Evolutionary conservation across 352 stramenopile species (phyloP).

Genomic region (Phytophthora cajani): DNA sequence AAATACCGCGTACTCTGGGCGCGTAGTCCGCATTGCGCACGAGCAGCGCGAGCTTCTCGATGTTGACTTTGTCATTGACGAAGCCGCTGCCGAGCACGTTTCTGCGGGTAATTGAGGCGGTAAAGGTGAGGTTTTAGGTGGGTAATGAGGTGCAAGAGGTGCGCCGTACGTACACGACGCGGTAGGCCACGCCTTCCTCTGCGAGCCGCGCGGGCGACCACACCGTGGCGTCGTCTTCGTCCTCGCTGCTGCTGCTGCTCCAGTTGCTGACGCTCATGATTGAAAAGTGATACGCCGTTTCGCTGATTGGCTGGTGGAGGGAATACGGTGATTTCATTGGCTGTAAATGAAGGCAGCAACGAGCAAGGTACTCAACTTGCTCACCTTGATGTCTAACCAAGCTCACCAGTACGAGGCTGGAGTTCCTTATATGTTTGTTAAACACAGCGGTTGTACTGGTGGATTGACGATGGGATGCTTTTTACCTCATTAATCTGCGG

Average conservation of each 20-base stretch:
- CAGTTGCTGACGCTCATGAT: constrained; percentile 35
- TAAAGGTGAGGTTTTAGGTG: constrained; percentile 4
- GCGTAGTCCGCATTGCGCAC: constrained; percentile 80
- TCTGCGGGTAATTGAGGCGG: constrained; percentile 22
- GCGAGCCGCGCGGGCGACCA: constrained; percentile 55
- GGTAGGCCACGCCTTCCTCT: constrained; percentile 61
- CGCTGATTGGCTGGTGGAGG: constrained; percentile 25
- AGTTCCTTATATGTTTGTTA: no score
- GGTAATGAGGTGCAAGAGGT: background rate
- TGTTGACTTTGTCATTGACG: constrained; percentile 58
- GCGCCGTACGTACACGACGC: constrained; percentile 54
- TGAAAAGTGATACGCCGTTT: constrained; percentile 8
- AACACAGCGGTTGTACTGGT: no score
- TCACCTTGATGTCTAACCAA: no score
- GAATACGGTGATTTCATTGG: background rate
- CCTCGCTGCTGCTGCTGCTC: constrained; percentile 33
- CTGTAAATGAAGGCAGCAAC: background rate
- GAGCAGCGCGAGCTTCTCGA: constrained; percentile 68
- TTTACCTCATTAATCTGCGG: no score
- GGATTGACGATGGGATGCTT: no score
- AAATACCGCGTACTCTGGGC: constrained; percentile 43
- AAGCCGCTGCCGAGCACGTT: constrained; percentile 72
- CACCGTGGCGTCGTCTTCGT: constrained; percentile 19
- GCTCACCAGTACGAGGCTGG: no score
- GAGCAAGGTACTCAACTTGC: no score